phyloP scores from a whole-genome alignment of 345 rosid species.

The Eucalyptus marginata region DNA sequence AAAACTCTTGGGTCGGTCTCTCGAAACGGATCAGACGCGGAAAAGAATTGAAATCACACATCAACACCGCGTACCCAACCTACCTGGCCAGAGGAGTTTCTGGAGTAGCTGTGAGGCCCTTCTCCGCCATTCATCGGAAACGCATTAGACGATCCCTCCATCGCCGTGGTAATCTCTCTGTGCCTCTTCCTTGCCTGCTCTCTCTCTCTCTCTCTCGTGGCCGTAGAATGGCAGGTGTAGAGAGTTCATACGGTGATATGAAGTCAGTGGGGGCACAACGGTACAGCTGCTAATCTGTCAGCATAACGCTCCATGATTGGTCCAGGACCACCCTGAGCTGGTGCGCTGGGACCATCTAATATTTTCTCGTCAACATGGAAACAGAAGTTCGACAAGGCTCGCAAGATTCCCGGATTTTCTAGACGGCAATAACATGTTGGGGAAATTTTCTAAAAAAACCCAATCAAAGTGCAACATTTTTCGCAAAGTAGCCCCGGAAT shows the following conservation, averaged over 20 bases:
- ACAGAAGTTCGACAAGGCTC: accelerated
- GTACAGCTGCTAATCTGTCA: neutral
- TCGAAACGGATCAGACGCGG: neutral
- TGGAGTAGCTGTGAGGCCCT: neutral
- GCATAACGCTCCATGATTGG: neutral
- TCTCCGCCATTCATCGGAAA: neutral
- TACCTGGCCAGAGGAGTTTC: neutral
- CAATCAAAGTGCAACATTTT: too few relatives aligned
- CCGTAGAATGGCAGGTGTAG: neutral
- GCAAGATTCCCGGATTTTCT: too few relatives aligned
- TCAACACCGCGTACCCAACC: neutral
- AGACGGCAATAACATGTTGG: too few relatives aligned
- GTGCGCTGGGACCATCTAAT: too few relatives aligned
- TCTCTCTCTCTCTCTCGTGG: neutral
- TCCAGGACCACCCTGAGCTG: too few relatives aligned
- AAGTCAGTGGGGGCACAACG: neutral
- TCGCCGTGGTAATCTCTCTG: neutral
- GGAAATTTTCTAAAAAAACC: too few relatives aligned
- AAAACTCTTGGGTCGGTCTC: neutral
- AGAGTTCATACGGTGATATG: neutral
- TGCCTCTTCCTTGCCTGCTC: neutral
- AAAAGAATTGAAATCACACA: neutral
- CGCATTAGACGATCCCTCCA: neutral
- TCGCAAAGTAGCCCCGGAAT: too few relatives aligned
- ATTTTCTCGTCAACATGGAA: neutral